phyloP scores from a whole-genome alignment of 208 protist species.

The Trypanosoma brucei region DNA sequence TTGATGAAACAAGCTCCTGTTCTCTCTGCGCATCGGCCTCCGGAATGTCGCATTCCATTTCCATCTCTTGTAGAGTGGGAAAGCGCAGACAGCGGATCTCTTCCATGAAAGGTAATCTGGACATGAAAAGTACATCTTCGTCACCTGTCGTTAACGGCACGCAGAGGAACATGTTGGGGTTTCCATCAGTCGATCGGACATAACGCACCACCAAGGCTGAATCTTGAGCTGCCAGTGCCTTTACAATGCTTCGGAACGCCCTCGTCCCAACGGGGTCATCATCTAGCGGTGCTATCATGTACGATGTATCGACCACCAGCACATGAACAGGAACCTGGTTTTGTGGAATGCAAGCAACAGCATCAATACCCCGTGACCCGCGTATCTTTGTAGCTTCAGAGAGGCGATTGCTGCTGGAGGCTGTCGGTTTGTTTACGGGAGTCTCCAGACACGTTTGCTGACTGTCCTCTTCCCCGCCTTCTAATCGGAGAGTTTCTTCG shows the following conservation, averaged over 20 bases:
- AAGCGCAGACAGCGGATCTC: conserved; percentile 79
- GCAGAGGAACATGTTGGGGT: conserved; percentile 56
- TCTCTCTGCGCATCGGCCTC: conserved; percentile 28
- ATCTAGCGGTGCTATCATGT: conserved; percentile 52
- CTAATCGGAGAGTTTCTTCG: neutral
- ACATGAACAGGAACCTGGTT: conserved; percentile 59
- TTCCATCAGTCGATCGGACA: conserved; percentile 45
- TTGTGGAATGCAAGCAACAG: conserved; percentile 70
- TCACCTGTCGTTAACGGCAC: conserved; percentile 27
- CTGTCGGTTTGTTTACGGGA: too few species aligned
- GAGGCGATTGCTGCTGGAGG: neutral
- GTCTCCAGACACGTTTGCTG: too few species aligned
- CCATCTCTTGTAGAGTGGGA: conserved; percentile 37
- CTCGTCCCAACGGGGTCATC: conserved; percentile 55
- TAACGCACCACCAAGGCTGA: conserved; percentile 71
- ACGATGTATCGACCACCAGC: conserved; percentile 57
- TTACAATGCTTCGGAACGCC: conserved; percentile 65
- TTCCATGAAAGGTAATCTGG: conserved; percentile 79
- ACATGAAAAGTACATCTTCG: conserved; percentile 60
- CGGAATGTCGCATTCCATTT: neutral
- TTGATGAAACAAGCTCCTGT: conserved; percentile 44
- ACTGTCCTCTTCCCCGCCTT: neutral
- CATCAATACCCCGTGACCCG: conserved; percentile 46
- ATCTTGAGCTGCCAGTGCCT: conserved; percentile 51
- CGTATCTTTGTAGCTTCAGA: conserved; percentile 46